A percentile compares a stretch with the other conserved stretches of the same genome.
Conservation (phyloP, 176 grass and related monocot species). For the Typha latifolia region DNA sequence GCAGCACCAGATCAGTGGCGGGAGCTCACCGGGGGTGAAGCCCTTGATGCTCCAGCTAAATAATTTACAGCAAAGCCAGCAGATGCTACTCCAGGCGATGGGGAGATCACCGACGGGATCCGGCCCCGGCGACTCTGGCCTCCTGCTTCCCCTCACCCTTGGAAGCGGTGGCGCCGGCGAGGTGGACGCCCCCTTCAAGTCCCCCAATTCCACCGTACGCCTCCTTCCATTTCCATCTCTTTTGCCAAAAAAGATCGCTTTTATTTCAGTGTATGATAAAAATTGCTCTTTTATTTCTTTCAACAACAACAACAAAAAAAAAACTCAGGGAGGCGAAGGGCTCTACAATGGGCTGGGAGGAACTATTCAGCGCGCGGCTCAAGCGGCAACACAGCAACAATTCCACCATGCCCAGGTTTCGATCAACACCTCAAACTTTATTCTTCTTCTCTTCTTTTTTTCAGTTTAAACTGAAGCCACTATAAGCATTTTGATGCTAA, state of each 20-base stretch:
- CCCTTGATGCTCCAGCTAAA: slow-evolving; percentile 47
- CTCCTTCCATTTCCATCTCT: neutral
- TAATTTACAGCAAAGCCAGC: slow-evolving; percentile 33
- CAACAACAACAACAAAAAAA: no score
- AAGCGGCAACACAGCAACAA: neutral
- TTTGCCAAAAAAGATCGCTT: neutral
- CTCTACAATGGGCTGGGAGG: slow-evolving; percentile 36
- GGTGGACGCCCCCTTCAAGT: slow-evolving; percentile 67
- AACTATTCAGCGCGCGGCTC: neutral
- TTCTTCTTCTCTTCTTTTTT: no score
- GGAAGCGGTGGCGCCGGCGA: slow-evolving; percentile 24
- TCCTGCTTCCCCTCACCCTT: slow-evolving; percentile 11
- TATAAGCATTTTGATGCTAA: slow-evolving; percentile 14
- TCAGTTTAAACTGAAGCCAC: no score
- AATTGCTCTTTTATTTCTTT: no score
- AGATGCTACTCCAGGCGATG: slow-evolving; percentile 18
- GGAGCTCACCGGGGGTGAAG: slow-evolving; percentile 29
- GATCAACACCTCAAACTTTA: neutral
- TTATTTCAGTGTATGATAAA: neutral
- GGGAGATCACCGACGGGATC: slow-evolving; percentile 15
- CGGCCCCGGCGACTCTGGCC: slow-evolving; percentile 12
- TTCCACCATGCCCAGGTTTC: slow-evolving; percentile 10
- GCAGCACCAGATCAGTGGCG: slow-evolving; percentile 76
- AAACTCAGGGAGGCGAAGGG: slow-evolving; percentile 23
- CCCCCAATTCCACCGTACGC: slow-evolving; percentile 53